phyloP scores from a whole-genome alignment of 1,139 yeast genomes.

The Debaryomyces psychrophilus region DNA sequence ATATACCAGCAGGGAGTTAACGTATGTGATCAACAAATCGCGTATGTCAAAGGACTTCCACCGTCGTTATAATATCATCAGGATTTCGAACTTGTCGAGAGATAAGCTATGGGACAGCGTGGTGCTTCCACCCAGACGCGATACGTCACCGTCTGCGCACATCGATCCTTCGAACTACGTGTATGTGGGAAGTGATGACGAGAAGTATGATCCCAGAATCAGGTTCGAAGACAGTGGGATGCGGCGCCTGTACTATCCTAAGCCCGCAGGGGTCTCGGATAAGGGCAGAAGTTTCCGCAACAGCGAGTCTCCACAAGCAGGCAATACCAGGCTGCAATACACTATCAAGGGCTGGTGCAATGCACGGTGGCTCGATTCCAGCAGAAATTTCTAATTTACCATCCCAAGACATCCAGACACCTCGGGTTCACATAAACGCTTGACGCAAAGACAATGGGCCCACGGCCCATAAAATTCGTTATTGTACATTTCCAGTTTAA shows the following conservation, averaged over 20 bases:
- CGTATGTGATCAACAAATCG: conserved; percentile 13
- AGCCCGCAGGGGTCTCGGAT: conserved; percentile 41
- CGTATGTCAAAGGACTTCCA: background rate
- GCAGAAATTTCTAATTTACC: background rate
- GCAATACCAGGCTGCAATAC: conserved; percentile 46
- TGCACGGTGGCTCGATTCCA: conserved; percentile 42
- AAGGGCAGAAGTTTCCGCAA: conserved; percentile 29
- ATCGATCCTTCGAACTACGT: conserved; percentile 29
- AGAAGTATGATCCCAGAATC: conserved; percentile 12
- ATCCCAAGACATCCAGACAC: background rate
- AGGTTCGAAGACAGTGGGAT: background rate
- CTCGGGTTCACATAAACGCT: background rate
- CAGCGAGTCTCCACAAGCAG: conserved; percentile 43
- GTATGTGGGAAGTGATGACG: conserved; percentile 19
- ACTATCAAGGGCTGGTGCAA: conserved; percentile 60
- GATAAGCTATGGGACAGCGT: conserved; percentile 55
- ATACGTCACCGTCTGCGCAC: conserved; percentile 31
- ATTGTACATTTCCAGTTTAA: background rate
- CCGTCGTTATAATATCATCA: conserved; percentile 26
- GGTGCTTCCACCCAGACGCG: conserved; percentile 51
- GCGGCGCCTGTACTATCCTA: conserved; percentile 9
- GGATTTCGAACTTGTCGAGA: conserved; percentile 40
- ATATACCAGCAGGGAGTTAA: conserved; percentile 29
- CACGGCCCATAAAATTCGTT: background rate
- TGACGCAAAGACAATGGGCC: background rate